These are phyloP conservation scores for Podaxis sp. DNA, from an alignment of 768 basidiomycete species.

Conservation along the genomic window DNA sequence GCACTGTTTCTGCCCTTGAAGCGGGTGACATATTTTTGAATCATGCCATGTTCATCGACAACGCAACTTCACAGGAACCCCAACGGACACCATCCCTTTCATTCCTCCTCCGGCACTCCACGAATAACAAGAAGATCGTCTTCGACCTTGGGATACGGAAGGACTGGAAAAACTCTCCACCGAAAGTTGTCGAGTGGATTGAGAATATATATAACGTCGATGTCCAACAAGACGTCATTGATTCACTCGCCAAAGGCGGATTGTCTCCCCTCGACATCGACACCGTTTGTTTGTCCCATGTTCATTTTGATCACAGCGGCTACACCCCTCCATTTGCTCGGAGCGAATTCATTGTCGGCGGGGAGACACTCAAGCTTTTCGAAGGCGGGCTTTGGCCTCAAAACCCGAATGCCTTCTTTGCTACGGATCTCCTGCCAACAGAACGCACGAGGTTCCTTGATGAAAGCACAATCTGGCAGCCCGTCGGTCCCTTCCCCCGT, in stretches of 20 bases:
- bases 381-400: conserved; percentile 38
- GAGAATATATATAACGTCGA: conserved; percentile 23
- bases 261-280: conserved; percentile 41
- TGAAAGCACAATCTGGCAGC: conserved; percentile 24
- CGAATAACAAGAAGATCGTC: conserved; percentile 35
- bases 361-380: conserved; percentile 33
- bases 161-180: conserved; percentile 44
- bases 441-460: conserved; percentile 38
- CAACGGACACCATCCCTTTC: conserved; percentile 44
- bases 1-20: conserved; percentile 56
- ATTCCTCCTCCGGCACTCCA: conserved; percentile 53
- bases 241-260: conserved; percentile 53
- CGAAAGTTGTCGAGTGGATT: conserved; percentile 29
- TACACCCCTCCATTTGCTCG: conserved; percentile 44
- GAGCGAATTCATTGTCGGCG: conserved; percentile 50
- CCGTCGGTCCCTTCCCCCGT: conserved; percentile 51
- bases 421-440: conserved; percentile 35
- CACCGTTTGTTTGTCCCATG: conserved; percentile 49
- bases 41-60: conserved; percentile 37
- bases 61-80: conserved; percentile 27
- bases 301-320: conserved; percentile 58
- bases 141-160: conserved; percentile 60
- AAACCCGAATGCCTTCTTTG: conserved; percentile 33
- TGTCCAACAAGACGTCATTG: conserved; percentile 39
- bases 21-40: conserved; percentile 44